phyloP scores from a whole-genome alignment of 176 grass and related monocot genomes.

The Guadua angustifolia region DNA sequence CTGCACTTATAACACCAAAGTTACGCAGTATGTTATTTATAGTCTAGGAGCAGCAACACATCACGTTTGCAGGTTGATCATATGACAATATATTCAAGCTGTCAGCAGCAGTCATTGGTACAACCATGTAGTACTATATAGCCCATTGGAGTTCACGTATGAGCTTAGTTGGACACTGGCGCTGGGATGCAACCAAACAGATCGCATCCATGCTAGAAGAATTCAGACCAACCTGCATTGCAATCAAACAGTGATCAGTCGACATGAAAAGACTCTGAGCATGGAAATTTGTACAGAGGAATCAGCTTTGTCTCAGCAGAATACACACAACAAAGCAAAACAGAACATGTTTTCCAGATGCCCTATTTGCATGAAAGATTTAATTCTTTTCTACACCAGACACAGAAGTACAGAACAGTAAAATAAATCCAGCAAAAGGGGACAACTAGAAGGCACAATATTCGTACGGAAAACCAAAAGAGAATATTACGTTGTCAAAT shows the following conservation, averaged over 20 bases:
- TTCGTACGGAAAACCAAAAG: neutral
- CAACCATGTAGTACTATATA: neutral
- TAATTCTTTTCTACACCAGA: neutral
- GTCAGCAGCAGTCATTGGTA: neutral
- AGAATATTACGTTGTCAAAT: neutral
- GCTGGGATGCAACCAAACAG: neutral
- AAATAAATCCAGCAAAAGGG: neutral
- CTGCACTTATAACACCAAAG: neutral
- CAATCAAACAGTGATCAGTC: neutral
- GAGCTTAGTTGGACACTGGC: neutral
- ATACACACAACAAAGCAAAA: neutral
- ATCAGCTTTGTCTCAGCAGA: neutral
- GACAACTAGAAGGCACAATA: neutral
- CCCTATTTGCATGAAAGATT: slow-evolving; percentile 4
- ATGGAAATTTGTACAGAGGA: neutral
- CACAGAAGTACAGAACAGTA: neutral
- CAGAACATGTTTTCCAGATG: neutral
- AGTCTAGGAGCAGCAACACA: neutral
- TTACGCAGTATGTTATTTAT: neutral
- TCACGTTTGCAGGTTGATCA: slow-evolving; percentile 9
- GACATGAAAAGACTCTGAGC: neutral
- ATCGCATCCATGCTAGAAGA: too few relatives aligned
- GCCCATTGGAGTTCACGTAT: neutral
- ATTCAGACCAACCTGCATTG: neutral
- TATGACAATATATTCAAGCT: neutral